Conservation (phyloP, 805 yeast species). For the Peterozyma toletana region DNA sequence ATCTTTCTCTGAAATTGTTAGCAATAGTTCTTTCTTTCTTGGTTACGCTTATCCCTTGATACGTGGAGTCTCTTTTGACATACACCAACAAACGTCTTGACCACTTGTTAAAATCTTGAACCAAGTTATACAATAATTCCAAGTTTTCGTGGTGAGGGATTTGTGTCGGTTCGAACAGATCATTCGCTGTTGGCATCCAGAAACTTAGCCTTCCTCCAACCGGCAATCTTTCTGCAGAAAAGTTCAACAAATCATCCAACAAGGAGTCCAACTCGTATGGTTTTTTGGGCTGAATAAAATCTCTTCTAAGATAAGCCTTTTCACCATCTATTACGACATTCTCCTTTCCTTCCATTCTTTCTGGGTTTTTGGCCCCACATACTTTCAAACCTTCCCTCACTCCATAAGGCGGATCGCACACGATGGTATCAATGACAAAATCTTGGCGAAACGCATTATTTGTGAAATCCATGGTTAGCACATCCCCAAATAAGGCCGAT, state of each 20-base stretch:
- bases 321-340: conserved; percentile 69
- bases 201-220: conserved; percentile 77
- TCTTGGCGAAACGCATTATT: conserved; percentile 69
- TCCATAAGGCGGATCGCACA: conserved; percentile 98
- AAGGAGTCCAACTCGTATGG: conserved; percentile 76
- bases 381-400: conserved; percentile 93
- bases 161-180: conserved; percentile 55
- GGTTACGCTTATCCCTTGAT: conserved; percentile 40
- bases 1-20: conserved; percentile 69
- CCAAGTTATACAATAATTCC: conserved; percentile 65
- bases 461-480: conserved; percentile 89
- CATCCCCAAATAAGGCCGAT: conserved; percentile 54
- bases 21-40: conserved; percentile 34
- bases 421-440: conserved; percentile 66
- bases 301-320: conserved; percentile 67
- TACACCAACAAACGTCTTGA: conserved; percentile 81
- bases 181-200: conserved; percentile 98
- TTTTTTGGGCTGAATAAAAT: conserved; percentile 88
- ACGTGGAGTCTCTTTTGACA: conserved; percentile 47
- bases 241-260: conserved; percentile 69
- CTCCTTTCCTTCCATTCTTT: conserved; percentile 67
- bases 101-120: conserved; percentile 91
- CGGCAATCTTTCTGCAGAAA: conserved; percentile 66
- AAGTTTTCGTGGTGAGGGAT: conserved; percentile 76
- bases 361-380: conserved; percentile 71